Evolutionary conservation across 768 basidiomycete genomes (phyloP).

Genomic region (Kwoniella bestiolae): DNA sequence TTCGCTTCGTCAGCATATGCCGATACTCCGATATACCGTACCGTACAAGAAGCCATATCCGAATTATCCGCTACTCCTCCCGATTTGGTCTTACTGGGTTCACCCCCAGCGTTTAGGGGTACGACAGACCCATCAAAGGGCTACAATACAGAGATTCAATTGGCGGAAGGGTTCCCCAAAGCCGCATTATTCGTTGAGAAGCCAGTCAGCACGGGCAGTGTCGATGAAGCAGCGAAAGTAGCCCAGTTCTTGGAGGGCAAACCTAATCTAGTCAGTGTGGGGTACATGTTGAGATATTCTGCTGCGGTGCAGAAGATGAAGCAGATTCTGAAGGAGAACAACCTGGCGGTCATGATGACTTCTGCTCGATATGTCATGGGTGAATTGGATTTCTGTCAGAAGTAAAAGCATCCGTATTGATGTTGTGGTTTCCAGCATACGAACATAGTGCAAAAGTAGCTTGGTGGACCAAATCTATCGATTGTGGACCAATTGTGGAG

Average conservation of each 20-base stretch:
- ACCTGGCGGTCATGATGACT: conserved; percentile 88
- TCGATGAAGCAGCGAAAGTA: conserved; percentile 68
- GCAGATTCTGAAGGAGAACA: conserved; percentile 85
- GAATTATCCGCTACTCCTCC: conserved; percentile 1
- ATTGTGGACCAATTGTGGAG: conserved; percentile 47
- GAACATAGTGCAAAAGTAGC: conserved; percentile 18
- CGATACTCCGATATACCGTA: conserved; percentile 61
- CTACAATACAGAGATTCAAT: conserved; percentile 80
- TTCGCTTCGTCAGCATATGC: conserved; percentile 88
- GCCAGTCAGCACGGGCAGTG: conserved; percentile 77
- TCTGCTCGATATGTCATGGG: conserved; percentile 62
- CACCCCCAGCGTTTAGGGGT: conserved; percentile 86
- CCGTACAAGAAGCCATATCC: conserved; percentile 12
- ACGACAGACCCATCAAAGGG: conserved; percentile 64
- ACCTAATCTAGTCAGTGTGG: conserved; percentile 58
- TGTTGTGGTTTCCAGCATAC: conserved; percentile 3
- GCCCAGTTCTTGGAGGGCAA: conserved; percentile 69
- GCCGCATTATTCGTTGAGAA: conserved; percentile 88
- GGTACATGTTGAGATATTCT: conserved; percentile 83
- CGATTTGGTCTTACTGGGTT: conserved; percentile 60
- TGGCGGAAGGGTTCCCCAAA: conserved; percentile 79
- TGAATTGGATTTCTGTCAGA: neutral
- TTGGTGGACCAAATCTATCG: conserved; percentile 48
- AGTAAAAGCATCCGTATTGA: neutral
- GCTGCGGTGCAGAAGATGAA: conserved; percentile 94